A percentile compares a stretch with the other conserved stretches of the same genome.
These are phyloP conservation scores for Globisporangium megalacanthum DNA, from an alignment of 352 stramenopile species.

Conservation along the genomic window DNA sequence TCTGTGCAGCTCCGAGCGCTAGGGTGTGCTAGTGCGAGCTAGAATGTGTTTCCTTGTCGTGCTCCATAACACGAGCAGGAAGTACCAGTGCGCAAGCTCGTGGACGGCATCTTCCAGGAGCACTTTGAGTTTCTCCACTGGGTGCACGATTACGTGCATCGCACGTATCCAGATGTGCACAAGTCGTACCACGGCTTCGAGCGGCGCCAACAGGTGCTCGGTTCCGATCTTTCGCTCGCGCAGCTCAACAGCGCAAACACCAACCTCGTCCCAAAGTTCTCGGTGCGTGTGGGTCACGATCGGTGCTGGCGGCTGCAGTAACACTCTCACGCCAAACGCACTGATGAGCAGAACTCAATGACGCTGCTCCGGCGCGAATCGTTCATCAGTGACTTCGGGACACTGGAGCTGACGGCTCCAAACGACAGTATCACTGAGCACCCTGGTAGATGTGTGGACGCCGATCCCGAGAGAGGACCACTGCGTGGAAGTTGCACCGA, in stretches of 20 bases:
- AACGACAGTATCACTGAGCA: neutral
- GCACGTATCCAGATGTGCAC: constrained; percentile 54
- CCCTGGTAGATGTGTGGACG: neutral
- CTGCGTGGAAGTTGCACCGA: neutral
- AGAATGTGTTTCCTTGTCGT: neutral
- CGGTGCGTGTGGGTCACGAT: constrained; percentile 5
- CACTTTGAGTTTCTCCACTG: constrained; percentile 83
- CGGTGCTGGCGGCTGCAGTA: neutral
- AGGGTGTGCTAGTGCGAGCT: neutral
- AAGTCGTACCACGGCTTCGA: constrained; percentile 53
- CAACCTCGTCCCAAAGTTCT: constrained; percentile 62
- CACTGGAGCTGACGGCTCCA: neutral
- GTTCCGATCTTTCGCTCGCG: constrained; percentile 20
- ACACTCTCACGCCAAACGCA: neutral
- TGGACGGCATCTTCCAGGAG: constrained; percentile 69
- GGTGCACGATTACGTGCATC: constrained; percentile 76
- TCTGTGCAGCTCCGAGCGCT: neutral
- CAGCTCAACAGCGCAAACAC: constrained; percentile 34
- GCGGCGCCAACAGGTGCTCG: constrained; percentile 40
- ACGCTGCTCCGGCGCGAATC: constrained; percentile 17
- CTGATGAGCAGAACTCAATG: constrained; percentile 23
- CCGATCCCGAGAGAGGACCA: neutral
- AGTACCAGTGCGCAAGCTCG: constrained; percentile 57
- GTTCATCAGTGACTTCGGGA: constrained; percentile 7
- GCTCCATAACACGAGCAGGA: constrained; percentile 24